A percentile compares a stretch with the other conserved stretches of the same genome.
Conservation (phyloP, 2,329 filamentous ascomycete species). For the Pochonia chlamydosporia region DNA sequence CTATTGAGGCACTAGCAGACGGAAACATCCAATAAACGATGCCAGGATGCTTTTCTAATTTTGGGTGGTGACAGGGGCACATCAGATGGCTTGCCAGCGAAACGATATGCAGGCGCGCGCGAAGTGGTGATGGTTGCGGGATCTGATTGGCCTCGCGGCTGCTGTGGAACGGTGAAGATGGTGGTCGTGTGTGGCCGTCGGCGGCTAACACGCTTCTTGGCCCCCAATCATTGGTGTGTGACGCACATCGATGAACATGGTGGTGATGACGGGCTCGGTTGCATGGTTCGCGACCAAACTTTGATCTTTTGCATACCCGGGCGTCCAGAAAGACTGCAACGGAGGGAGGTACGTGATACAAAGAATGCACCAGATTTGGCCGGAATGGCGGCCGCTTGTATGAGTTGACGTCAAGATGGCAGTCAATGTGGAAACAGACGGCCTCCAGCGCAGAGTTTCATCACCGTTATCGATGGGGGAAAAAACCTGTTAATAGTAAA, state of each 20-base stretch:
- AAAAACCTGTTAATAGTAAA: too few species aligned
- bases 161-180: constrained; percentile 14
- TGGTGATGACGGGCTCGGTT: background rate
- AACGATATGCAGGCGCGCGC: constrained; percentile 34
- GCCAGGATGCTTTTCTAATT: constrained; percentile 25
- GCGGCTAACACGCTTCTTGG: constrained; percentile 21
- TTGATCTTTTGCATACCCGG: too few species aligned
- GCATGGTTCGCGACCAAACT: background rate
- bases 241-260: background rate
- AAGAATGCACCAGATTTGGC: background rate
- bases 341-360: background rate
- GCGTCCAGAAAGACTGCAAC: background rate
- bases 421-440: too few species aligned
- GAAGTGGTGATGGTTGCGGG: constrained; percentile 21
- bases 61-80: constrained; percentile 24
- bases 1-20: background rate
- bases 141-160: constrained; percentile 18
- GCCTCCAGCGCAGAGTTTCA: too few species aligned
- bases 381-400: background rate
- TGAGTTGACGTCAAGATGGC: too few species aligned
- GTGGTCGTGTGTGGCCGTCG: constrained; percentile 11
- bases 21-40: constrained; percentile 25
- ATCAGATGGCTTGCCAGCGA: constrained; percentile 9
- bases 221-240: constrained; percentile 6
- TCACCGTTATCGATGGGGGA: too few species aligned